Conservation (phyloP, 768 basidiomycete genomes). For the Hygrocybe punicea region DNA sequence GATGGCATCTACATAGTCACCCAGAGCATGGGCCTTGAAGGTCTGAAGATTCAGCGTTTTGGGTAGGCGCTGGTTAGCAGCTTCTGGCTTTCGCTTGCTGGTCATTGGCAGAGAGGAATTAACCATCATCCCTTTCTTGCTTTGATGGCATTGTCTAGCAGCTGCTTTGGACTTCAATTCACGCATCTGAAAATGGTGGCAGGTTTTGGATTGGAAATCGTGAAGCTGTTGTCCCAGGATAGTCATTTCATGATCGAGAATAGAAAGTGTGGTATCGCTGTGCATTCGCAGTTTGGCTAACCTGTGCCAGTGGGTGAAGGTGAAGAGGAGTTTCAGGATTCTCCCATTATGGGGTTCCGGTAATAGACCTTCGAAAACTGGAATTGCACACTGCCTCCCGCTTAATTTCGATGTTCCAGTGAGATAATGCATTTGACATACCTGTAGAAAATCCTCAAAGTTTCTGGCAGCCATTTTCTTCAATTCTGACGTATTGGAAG, state of each 20-base stretch:
- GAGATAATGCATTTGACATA: too few relatives aligned
- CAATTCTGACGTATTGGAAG: slow-evolving; percentile 23
- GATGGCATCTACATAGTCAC: slow-evolving; percentile 31
- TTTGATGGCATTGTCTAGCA: slow-evolving; percentile 13
- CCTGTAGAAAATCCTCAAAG: slow-evolving; percentile 35
- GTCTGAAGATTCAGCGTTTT: slow-evolving; percentile 34
- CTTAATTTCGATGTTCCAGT: too few relatives aligned
- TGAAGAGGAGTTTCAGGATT: too few relatives aligned
- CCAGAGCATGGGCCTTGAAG: slow-evolving; percentile 36
- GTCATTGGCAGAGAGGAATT: too few relatives aligned
- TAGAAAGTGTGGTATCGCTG: too few relatives aligned
- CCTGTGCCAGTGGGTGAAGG: too few relatives aligned
- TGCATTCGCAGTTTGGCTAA: too few relatives aligned
- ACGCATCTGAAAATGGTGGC: slow-evolving; percentile 20
- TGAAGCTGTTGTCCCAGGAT: too few relatives aligned
- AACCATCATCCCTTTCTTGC: neutral
- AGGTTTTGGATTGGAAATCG: slow-evolving; percentile 25
- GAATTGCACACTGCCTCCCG: slow-evolving; percentile 28
- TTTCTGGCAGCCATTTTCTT: slow-evolving; percentile 27
- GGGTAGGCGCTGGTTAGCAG: too few relatives aligned
- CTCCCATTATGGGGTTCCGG: too few relatives aligned
- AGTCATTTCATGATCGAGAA: too few relatives aligned
- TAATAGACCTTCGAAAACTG: slow-evolving; percentile 36
- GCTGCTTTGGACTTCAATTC: slow-evolving; percentile 30
- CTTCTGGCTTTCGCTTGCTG: too few relatives aligned